Evolutionary conservation across 345 rosid species (phyloP), one percentile per base, ranked within the genome.

Genomic region (Gossypium longicalyx): DNA sequence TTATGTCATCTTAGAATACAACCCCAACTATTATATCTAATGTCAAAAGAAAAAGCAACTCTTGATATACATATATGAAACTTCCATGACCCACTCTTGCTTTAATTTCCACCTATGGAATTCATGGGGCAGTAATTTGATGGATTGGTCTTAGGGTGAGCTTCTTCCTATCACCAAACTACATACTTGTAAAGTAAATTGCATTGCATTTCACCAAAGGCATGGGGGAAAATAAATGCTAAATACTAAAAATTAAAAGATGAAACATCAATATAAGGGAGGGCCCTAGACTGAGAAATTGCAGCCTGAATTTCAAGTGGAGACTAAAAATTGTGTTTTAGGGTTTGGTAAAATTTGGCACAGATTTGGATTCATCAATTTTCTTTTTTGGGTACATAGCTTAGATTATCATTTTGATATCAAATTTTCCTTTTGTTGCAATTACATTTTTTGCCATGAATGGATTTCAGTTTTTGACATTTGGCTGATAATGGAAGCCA

Each of bases 401-500:
- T 69, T 69, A 11, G 47, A 29, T 38, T 51, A 70, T 52, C 73
- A 52, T 70, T 53, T 70, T 52, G 43, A 22, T 2, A n/a, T 53
- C 7, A n/a, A 52, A 52, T n/a, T 69, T 68, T 9, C 61, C 17
- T 11, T 29, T 19, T 70, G n/a, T 29, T 11, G 73, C 45, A 70
- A 70, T 52, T 70, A 70, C 41, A n/a, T 59, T 25, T 25, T 69
- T 53, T 17, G 41, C 41, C 0, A 23, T 52, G 60, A 52, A n/a
- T n/a, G 47, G 59, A 11, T 70, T 11, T 29, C 47, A 34, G 27
- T 52, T 52, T 53, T 70, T 52, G n/a, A 56, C 11, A 53, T 52
- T 70, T 52, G 59, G 27, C 60, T 12, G 60, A 70, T 52, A 70
- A 70, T 69, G 47, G 59, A 69, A 69, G n/a, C 45, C 59, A 69